These are phyloP conservation scores for Mollisia scopiformis DNA, from an alignment of 2,329 filamentous ascomycete genomes.

Conservation along the genomic window DNA sequence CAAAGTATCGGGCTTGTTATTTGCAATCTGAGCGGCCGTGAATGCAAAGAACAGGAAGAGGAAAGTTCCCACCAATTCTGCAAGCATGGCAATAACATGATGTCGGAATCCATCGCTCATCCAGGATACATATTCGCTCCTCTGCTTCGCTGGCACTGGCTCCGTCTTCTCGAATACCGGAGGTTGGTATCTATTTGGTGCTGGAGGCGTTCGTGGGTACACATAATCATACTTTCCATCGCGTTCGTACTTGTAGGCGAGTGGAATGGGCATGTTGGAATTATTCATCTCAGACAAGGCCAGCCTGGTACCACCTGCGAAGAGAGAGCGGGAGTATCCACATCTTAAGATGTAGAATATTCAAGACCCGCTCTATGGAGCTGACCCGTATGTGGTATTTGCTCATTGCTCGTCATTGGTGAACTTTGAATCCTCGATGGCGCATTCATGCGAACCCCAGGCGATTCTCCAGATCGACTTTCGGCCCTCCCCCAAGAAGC, in stretches of 20 bases:
- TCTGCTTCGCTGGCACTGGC: not conserved
- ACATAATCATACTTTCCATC: not conserved
- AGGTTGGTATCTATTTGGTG: not conserved
- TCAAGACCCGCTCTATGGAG: not conserved
- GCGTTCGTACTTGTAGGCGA: not conserved
- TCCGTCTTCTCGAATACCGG: not conserved
- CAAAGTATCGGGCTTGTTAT: conserved; percentile 10
- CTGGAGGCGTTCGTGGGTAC: not conserved
- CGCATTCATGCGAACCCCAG: not conserved
- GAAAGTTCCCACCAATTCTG: conserved; percentile 54
- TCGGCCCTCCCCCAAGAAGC: not conserved
- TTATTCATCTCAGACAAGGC: not conserved
- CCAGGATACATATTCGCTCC: not conserved
- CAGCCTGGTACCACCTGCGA: no score
- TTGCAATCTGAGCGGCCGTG: conserved; percentile 24
- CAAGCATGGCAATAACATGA: conserved; percentile 44
- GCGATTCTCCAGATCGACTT: not conserved
- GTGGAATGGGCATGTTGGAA: not conserved
- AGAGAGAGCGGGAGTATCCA: not conserved
- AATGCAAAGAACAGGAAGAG: conserved; percentile 34
- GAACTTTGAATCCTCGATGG: not conserved
- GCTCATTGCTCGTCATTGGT: not conserved
- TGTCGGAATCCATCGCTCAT: conserved; percentile 11
- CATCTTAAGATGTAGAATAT: not conserved
- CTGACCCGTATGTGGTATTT: not conserved